Evolutionary conservation across 352 stramenopile species (phyloP), one percentile per base, ranked within the genome.

Genomic region (Elongisporangium undulatum): DNA sequence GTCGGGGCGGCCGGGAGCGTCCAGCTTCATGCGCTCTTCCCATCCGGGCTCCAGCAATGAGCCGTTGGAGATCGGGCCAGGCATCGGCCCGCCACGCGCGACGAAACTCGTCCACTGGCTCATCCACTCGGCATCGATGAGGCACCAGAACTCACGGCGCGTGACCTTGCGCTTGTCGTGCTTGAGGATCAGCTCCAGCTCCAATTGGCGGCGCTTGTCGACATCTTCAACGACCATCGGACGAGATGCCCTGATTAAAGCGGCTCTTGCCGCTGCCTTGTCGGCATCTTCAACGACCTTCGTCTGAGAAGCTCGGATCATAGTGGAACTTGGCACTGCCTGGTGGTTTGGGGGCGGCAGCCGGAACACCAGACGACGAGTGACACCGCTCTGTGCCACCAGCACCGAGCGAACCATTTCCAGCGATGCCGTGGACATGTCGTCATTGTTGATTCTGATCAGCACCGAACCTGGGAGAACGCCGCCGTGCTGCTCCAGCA

Each of bases 141-240:
- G 62, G 61, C 90, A 85, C 82, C 82, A 94, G 70, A 79, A 91
- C 64, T 94, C 85, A 2, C 74, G 68, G 51, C 80, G 76, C 51
- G 72, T 72, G 56, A 92, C 65, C 51, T 66, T 66, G 5, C 62
- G 63, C 60, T 67, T 75, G 61, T 94, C 85, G 24, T 89, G 66
- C 63, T 80, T 76, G 59, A 92, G 74, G 17, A 91, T 64, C 23
- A 92, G 63, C 3, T 61, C 66, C 19, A 94, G 63, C 62, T 94
- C 85, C 19, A 89, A 56, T 50, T 83, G 79, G 5, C 85, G 77
- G 26, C 85, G 85, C 51, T 87, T 81, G 19, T 77, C 68, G 12
- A 85, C 45, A 41, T 88, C 73, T 55, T 82, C 73, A 19, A 69
- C 48, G 19, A 72, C 67, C 9, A 41, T 39, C 58, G 71, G 57